Base-by-base conservation (phyloP, 257 asterid species). In the Handroanthus guayacan region DNA sequence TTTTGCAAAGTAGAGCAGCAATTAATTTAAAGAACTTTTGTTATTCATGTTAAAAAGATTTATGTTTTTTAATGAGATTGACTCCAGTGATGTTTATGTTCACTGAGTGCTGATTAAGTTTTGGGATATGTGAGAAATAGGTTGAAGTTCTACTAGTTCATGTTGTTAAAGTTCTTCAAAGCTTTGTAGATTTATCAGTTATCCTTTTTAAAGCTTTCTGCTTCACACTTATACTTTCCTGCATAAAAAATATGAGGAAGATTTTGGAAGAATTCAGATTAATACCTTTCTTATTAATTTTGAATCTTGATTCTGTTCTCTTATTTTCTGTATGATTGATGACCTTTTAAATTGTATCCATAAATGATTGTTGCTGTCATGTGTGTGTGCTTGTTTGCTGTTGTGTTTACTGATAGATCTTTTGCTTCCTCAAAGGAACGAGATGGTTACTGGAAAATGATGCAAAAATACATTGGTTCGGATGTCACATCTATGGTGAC, bases 401-500 rank as follows among this genome's bases (percentile, higher is more conserved):
- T 12, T 64, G 39, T 65, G 38, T 50, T 37, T 74, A 45, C 82
- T 83, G 74, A 85, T 79, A 20, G 25, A 68, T 74, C 38, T 67
- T 43, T 72, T 72, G 56, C 67, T 75, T 82, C 41, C 62, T 81
- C 39, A 44, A 74, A 95, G 99, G 99, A 95, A 38, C 96, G 98
- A 36, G 98, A 95, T 72, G 62, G 94, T 86, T 95, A 95, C 83
- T 95, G 93, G 93, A 95, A 84, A 88, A 93, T 95, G 98, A 95
- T 95, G 99, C 99, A 95, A 79, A 93, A 86, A 38, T 93, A 95
- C 81, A 82, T 93, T 74, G 99, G 99, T 50, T 86, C 97, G 79
- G 99, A 95, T 85, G 67, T 95, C 76, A 95, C 99, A 31, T 95
- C 99, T 51, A 81, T 95, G 99, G 99, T 95, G 84, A 95, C 99